phyloP scores from a whole-genome alignment of 257 asterid species.

The Lavandula angustifolia region DNA sequence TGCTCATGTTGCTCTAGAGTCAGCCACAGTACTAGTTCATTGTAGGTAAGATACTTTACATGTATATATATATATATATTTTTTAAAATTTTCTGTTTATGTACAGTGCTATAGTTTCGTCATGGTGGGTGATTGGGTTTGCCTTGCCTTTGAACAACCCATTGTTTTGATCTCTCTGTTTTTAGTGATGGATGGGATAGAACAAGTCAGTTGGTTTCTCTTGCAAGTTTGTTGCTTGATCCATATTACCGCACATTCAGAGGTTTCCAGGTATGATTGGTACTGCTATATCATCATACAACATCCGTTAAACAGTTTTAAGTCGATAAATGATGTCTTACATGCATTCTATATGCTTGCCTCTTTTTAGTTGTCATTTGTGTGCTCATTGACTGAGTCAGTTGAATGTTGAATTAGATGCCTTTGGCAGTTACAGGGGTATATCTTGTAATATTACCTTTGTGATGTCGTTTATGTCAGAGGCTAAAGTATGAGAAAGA shows the following conservation, averaged over 20 bases:
- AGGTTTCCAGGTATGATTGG: conserved; percentile 83
- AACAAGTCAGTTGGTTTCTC: conserved; percentile 92
- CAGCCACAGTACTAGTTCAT: conserved; percentile 96
- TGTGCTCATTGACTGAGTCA: not conserved
- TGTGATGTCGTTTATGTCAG: not conserved
- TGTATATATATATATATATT: not conserved
- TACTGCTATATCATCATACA: conserved; percentile 26
- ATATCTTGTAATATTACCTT: conserved; percentile 13
- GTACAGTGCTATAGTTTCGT: not conserved
- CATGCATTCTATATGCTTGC: not conserved
- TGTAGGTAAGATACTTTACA: conserved; percentile 69
- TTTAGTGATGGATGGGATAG: conserved; percentile 99
- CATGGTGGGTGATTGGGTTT: not conserved
- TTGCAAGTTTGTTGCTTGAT: conserved; percentile 93
- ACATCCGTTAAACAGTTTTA: conserved; percentile 4
- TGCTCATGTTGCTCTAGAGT: conserved; percentile 93
- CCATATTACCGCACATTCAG: conserved; percentile 90
- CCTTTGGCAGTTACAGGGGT: not conserved
- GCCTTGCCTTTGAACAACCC: not conserved
- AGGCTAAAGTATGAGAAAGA: conserved; percentile 20
- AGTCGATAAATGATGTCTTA: conserved; percentile 7
- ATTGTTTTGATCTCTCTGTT: conserved; percentile 31
- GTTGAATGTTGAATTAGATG: not conserved
- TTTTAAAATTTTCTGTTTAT: conserved; percentile 10
- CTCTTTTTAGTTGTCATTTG: not conserved